Evolutionary conservation across 805 yeast species (phyloP).

Genomic region (Pichia nakasei): DNA sequence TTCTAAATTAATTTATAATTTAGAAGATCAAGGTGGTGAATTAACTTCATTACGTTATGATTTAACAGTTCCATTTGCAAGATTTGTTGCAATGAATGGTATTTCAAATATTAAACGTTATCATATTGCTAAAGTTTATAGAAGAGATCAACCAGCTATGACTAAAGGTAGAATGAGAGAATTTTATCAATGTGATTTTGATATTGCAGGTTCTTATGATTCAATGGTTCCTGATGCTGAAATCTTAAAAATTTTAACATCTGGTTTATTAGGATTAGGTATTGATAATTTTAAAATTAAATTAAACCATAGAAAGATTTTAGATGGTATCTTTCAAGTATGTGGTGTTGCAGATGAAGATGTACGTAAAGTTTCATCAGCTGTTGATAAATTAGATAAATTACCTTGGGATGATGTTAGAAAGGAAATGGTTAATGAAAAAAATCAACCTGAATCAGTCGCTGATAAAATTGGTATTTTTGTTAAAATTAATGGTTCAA

Average conservation of each 20-base stretch:
- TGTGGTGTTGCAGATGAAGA: conserved; percentile 94
- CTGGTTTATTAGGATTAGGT: conserved; percentile 78
- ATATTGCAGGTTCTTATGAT: conserved; percentile 89
- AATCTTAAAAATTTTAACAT: conserved; percentile 68
- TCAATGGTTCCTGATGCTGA: conserved; percentile 96
- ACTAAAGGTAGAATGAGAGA: conserved; percentile 99
- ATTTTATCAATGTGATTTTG: conserved; percentile 98
- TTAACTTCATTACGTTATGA: conserved; percentile 91
- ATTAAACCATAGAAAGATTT: conserved; percentile 88
- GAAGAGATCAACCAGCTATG: conserved; percentile 99
- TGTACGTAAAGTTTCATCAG: conserved; percentile 85
- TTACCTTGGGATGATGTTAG: conserved; percentile 91
- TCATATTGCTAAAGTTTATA: conserved; percentile 96
- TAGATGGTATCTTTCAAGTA: conserved; percentile 91
- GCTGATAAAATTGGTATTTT: conserved; percentile 91
- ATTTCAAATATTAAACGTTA: conserved; percentile 84
- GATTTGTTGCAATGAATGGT: conserved; percentile 94
- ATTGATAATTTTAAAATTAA: conserved; percentile 85
- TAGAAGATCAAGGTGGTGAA: conserved; percentile 99
- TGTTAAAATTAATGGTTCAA: conserved; percentile 77
- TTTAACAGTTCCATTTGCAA: conserved; percentile 95
- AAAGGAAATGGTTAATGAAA: conserved; percentile 86
- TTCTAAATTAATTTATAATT: conserved; percentile 88
- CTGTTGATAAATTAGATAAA: conserved; percentile 95
- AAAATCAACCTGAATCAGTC: conserved; percentile 81